Conservation (phyloP, 164 flowering plant genomes). For the Tetracentron sinense region DNA sequence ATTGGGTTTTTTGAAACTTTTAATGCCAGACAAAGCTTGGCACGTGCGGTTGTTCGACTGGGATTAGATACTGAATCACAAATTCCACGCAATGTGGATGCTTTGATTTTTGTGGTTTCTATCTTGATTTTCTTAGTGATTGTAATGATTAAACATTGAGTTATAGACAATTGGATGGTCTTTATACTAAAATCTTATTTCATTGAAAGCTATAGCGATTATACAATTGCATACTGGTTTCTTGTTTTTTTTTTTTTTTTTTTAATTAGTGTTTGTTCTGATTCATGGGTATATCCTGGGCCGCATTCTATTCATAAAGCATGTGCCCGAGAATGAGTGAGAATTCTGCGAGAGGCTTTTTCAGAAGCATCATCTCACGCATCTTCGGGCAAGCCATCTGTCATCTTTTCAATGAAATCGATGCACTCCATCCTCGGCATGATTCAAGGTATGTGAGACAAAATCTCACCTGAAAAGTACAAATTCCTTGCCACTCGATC, state of each 20-base stretch:
- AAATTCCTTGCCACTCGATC: too few relatives aligned
- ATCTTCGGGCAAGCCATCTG: conserved; percentile 59
- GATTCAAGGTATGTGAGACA: conserved; percentile 70
- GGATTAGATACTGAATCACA: conserved; percentile 56
- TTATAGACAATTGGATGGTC: too few relatives aligned
- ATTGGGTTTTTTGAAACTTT: background rate
- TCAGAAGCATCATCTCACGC: conserved; percentile 62
- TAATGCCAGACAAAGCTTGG: conserved; percentile 87
- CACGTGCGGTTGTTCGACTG: conserved; percentile 84
- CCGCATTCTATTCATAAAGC: conserved; percentile 82
- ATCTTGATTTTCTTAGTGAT: background rate
- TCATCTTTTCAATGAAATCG: conserved; percentile 92
- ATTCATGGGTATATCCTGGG: conserved; percentile 26
- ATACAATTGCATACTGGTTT: too few relatives aligned
- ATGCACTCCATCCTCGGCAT: conserved; percentile 85
- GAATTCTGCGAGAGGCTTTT: conserved; percentile 75
- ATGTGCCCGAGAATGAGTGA: conserved; percentile 92
- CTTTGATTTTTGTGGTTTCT: background rate
- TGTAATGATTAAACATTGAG: too few relatives aligned
- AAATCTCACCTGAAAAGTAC: too few relatives aligned
- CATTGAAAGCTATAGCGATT: too few relatives aligned
- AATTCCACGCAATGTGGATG: too few relatives aligned
- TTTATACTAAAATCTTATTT: too few relatives aligned
- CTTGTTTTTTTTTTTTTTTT: background rate
- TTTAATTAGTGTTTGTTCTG: conserved; percentile 8